phyloP scores from a whole-genome alignment of 495 filamentous ascomycete species.

The Clohesyomyces aquaticus region DNA sequence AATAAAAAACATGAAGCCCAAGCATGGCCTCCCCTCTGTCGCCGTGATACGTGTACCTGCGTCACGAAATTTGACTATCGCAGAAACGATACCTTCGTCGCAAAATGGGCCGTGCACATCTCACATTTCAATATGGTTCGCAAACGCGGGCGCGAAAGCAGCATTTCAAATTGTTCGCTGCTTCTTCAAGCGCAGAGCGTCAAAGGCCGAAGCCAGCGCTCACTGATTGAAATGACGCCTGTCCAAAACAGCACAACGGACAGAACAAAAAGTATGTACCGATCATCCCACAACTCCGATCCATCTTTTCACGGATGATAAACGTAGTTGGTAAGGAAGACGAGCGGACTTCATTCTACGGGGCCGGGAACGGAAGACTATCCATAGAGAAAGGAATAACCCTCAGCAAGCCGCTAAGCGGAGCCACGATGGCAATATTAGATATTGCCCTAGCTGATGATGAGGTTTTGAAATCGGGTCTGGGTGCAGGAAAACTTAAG shows the following conservation, averaged over 20 bases:
- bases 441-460: constrained; percentile 58
- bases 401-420: constrained; percentile 59
- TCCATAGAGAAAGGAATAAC: constrained; percentile 53
- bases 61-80: too few species aligned
- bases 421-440: constrained; percentile 51
- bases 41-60: too few species aligned
- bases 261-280: constrained; percentile 49
- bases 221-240: too few species aligned
- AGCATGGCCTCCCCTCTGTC: too few species aligned
- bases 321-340: constrained; percentile 51
- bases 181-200: too few species aligned
- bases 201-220: too few species aligned
- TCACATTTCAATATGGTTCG: not conserved
- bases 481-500: constrained; percentile 10
- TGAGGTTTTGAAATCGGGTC: constrained; percentile 46
- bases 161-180: not conserved
- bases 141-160: too few species aligned
- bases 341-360: constrained; percentile 49
- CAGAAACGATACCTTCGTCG: too few species aligned
- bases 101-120: too few species aligned
- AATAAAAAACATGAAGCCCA: constrained; percentile 27
- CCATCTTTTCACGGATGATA: constrained; percentile 49
- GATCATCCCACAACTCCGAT: constrained; percentile 59
- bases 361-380: constrained; percentile 62
- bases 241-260: too few species aligned